These are phyloP conservation scores for Ostreobium quekettii DNA, from an alignment of 139 green algal genomes.

Conservation along the genomic window DNA sequence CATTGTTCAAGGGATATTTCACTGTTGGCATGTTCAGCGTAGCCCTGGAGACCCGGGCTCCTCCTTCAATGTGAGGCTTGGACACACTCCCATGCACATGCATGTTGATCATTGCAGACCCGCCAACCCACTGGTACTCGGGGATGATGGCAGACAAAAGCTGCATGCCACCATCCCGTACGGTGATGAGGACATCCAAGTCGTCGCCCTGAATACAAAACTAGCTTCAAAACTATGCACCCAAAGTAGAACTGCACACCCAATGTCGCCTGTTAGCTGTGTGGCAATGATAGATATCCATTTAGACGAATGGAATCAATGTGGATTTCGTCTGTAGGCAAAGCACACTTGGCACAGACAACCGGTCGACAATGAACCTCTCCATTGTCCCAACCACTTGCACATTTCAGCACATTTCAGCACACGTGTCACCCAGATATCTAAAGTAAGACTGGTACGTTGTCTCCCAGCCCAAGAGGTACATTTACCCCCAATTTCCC, in stretches of 20 bases:
- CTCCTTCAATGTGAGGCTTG: conserved; percentile 33
- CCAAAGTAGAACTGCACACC: too few species aligned
- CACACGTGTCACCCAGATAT: too few species aligned
- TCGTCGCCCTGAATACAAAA: conserved; percentile 9
- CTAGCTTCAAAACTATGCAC: too few species aligned
- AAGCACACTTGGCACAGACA: background rate
- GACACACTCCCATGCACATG: conserved; percentile 31
- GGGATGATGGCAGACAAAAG: conserved; percentile 62
- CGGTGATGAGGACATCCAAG: conserved; percentile 44
- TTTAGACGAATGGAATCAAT: background rate
- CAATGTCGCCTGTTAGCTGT: conserved; percentile 5
- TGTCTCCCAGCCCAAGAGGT: background rate
- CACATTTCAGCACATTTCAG: too few species aligned
- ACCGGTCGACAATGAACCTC: background rate
- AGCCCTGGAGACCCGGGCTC: conserved; percentile 26
- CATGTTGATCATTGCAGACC: conserved; percentile 56
- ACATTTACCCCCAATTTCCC: conserved; percentile 4
- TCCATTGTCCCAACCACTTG: conserved; percentile 6
- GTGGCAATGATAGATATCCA: background rate
- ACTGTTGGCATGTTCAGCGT: conserved; percentile 22
- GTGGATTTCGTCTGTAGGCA: background rate
- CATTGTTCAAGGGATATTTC: conserved; percentile 41
- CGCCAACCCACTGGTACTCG: conserved; percentile 59
- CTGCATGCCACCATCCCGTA: conserved; percentile 75
- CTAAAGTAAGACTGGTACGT: background rate